phyloP scores from a whole-genome alignment of 1,139 yeast genomes.

The Blastobotrys persicus region DNA sequence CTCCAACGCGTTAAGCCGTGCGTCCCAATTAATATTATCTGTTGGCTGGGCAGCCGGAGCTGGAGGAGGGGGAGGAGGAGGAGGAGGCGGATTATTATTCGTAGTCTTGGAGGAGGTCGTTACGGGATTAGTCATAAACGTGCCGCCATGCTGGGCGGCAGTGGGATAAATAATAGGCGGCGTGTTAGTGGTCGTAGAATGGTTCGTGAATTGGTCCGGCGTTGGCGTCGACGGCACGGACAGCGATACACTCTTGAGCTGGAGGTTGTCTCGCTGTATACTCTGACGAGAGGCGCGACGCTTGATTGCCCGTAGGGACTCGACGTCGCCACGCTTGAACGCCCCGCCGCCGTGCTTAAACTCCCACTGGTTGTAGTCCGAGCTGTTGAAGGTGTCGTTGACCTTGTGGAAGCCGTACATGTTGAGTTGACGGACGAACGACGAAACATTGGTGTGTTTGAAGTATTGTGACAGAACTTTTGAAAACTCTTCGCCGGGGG shows the following conservation, averaged over 20 bases:
- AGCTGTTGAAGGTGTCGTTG: constrained; percentile 33
- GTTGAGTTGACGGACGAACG: constrained; percentile 91
- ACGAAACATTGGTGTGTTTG: constrained; percentile 91
- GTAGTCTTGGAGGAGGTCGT: constrained; percentile 6
- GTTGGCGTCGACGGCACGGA: constrained; percentile 33
- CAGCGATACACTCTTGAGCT: constrained; percentile 32
- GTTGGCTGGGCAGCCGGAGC: constrained; percentile 11
- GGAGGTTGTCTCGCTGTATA: constrained; percentile 31
- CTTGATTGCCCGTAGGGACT: constrained; percentile 61
- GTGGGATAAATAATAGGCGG: constrained; percentile 11
- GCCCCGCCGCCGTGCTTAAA: constrained; percentile 80
- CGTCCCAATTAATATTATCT: constrained; percentile 11
- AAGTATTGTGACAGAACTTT: constrained; percentile 81
- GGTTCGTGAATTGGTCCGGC: constrained; percentile 16
- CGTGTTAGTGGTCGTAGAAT: not conserved
- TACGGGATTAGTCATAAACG: not conserved
- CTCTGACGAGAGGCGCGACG: constrained; percentile 51
- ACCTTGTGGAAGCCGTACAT: constrained; percentile 99
- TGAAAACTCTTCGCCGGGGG: constrained; percentile 45
- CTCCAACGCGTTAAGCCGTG: constrained; percentile 22
- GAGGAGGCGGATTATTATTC: constrained; percentile 11
- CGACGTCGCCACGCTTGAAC: constrained; percentile 74
- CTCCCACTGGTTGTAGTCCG: constrained; percentile 58
- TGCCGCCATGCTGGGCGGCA: constrained; percentile 3
- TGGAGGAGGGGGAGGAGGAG: constrained; percentile 12